These are phyloP conservation scores for Mortierella sp. DNA, from an alignment of 371 early-diverging fungal species.

Conservation along the genomic window DNA sequence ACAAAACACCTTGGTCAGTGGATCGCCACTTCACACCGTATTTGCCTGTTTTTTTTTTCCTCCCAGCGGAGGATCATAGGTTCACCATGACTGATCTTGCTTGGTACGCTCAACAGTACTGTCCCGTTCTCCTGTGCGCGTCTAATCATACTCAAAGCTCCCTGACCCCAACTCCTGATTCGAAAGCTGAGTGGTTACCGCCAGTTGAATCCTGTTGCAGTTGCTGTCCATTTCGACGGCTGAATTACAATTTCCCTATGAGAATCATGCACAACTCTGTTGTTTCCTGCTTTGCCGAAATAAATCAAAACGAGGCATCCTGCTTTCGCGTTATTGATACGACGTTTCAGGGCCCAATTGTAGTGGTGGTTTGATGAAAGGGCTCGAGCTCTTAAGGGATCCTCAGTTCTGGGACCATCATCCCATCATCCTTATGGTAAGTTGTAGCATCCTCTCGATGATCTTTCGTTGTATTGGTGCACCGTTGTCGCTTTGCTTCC, in stretches of 20 bases:
- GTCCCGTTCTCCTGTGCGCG: not conserved
- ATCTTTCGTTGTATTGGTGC: not conserved
- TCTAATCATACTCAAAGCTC: too few relatives aligned
- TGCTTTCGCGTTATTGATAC: not conserved
- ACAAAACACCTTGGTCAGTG: not conserved
- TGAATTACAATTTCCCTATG: slow-evolving; percentile 11
- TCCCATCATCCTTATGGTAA: too few relatives aligned
- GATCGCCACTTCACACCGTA: not conserved
- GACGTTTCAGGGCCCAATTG: not conserved
- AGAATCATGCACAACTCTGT: not conserved
- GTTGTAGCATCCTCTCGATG: not conserved
- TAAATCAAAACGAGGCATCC: not conserved
- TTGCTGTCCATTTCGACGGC: not conserved
- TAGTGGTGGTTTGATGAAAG: too few relatives aligned
- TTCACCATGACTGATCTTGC: not conserved
- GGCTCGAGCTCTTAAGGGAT: too few relatives aligned
- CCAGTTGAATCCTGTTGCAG: not conserved
- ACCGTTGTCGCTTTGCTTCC: not conserved
- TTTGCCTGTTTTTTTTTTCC: not conserved
- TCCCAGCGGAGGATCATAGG: not conserved
- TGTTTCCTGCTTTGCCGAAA: not conserved
- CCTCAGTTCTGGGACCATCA: not conserved
- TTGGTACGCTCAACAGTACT: not conserved
- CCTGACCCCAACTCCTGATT: not conserved
- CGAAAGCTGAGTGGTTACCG: not conserved